Base-by-base conservation (phyloP, 331 rosid genomes). In the Quercus lobata region DNA sequence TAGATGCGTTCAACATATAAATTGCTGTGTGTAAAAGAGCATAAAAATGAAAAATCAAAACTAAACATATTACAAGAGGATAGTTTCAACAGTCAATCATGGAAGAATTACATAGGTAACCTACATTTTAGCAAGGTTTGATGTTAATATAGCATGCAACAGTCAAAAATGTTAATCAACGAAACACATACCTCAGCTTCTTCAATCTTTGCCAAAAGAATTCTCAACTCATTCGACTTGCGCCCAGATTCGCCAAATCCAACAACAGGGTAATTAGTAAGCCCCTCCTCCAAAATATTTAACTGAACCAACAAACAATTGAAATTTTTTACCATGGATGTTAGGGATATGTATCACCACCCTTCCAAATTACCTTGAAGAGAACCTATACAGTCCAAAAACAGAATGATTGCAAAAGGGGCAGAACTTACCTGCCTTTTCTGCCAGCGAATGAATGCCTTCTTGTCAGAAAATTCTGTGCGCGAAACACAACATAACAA, bases 161-260 rank as follows among this genome's bases (percentile, higher is more conserved):
- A 73, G 74, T 57, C 41, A 37, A 76, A 21, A 74, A 83, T 75
- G 77, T 44, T 68, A 71, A 71, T 5, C 74, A 41, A 80, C 58
- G 77, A 16, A 41, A 58, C 70, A 80, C 87, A 69, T 53, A 95
- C 99, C 98, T 93, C 99, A 44, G 99, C 89, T 85, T 93, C 98
- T 84, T 95, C 99, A 82, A 95, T 93, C 88, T 93, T 95, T 76
- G 98, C 93, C 89, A 95, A 82, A 57, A 93, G 94, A 84, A 90
- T 91, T 87, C 98, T 90, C 84, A 95, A 83, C 78, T 95, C 99
- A 69, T 84, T 95, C 53, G 90, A 84, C 76, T 87, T 95, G 82
- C 96, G 97, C 72, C 97, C 98, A 81, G 99, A 87, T 79, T 95
- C 99, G 69, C 93, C 97, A 87, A 95, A 95, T 77, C 99, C 99